These are phyloP conservation scores for Teratosphaeria gauchensis DNA, from an alignment of 2,329 filamentous ascomycete genomes.

Conservation along the genomic window DNA sequence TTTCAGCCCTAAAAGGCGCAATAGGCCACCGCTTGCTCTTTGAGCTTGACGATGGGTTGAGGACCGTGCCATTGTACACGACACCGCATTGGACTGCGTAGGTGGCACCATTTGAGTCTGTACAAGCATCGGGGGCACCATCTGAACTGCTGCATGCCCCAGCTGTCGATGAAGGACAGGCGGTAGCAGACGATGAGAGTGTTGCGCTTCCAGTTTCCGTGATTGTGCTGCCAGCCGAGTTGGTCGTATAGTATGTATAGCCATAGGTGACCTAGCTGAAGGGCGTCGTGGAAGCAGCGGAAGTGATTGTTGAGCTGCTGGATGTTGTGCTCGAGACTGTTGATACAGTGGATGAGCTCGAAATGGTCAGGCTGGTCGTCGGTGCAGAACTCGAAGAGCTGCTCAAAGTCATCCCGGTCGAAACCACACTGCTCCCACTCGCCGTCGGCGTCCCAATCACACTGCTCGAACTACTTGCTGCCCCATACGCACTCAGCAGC, in stretches of 20 bases:
- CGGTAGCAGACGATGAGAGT: not conserved
- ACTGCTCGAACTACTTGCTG: not conserved
- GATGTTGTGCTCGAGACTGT: not conserved
- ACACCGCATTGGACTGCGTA: slow-evolving; percentile 10
- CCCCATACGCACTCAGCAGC: not conserved
- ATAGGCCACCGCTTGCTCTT: slow-evolving; percentile 7
- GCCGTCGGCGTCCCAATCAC: not conserved
- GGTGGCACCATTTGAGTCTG: not conserved
- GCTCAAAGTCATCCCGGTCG: not conserved
- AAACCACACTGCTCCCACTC: not conserved
- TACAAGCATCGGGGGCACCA: not conserved
- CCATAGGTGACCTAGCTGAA: not conserved
- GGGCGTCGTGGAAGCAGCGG: not conserved
- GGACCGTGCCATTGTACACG: slow-evolving; percentile 13
- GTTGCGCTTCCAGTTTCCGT: not conserved
- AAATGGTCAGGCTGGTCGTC: not conserved
- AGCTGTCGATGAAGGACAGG: not conserved
- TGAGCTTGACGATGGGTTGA: slow-evolving; percentile 7
- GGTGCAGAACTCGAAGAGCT: not conserved
- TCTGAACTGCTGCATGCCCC: not conserved
- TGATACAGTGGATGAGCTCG: not conserved
- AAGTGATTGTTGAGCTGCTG: not conserved
- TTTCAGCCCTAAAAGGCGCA: slow-evolving; percentile 3
- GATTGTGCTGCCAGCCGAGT: not conserved
- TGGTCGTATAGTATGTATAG: not conserved